Conservation (phyloP, 495 filamentous ascomycete genomes). For the Lasiosphaeria ovina region DNA sequence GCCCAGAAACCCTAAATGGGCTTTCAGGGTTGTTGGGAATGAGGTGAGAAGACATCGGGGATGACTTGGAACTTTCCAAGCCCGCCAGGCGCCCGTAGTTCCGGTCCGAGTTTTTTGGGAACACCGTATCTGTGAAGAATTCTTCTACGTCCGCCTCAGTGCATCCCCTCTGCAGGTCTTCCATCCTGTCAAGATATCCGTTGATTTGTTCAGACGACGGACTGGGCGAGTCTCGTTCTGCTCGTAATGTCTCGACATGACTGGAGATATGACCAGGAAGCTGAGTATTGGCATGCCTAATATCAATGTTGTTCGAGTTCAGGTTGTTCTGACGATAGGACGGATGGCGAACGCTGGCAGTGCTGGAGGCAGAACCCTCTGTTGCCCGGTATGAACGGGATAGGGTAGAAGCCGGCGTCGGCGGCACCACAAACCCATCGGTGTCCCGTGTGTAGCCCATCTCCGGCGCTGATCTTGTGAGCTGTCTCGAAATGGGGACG, state of each 20-base stretch:
- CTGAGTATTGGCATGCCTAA: too few species aligned
- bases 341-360: constrained; percentile 18
- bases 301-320: constrained; percentile 20
- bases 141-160: constrained; percentile 10
- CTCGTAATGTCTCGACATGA: constrained; percentile 18
- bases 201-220: constrained; percentile 19
- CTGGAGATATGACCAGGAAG: constrained; percentile 20
- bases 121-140: constrained; percentile 10
- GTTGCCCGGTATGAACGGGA: constrained; percentile 21
- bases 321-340: constrained; percentile 22
- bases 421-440: constrained; percentile 27
- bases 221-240: constrained; percentile 18
- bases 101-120: constrained; percentile 7
- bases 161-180: constrained; percentile 4
- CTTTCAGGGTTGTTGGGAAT: constrained; percentile 15
- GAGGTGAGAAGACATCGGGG: constrained; percentile 10
- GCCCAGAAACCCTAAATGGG: constrained; percentile 11
- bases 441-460: constrained; percentile 28
- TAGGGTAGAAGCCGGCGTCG: constrained; percentile 26
- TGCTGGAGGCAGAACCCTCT: constrained; percentile 11
- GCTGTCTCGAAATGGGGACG: constrained; percentile 27
- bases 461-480: constrained; percentile 29
- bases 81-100: constrained; percentile 11
- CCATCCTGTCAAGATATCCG: constrained; percentile 10
- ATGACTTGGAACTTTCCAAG: constrained; percentile 10